Conservation (phyloP, 2,329 filamentous ascomycete genomes). For the Periglandula ipomoeae region DNA sequence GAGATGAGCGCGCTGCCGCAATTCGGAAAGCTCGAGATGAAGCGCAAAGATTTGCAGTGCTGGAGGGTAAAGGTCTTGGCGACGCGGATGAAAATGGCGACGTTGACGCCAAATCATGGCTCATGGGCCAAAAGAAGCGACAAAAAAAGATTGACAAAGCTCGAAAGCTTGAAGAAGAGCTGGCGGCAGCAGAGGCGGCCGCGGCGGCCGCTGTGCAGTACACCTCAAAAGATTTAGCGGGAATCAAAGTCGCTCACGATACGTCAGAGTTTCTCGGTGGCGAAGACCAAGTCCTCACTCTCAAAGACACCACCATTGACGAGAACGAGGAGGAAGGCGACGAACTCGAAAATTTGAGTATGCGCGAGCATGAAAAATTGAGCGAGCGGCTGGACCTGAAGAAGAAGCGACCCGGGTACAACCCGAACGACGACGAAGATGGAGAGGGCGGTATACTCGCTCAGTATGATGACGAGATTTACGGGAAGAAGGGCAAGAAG, state of each 20-base stretch:
- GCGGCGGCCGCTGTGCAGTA: constrained; percentile 60
- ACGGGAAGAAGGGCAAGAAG: constrained; percentile 76
- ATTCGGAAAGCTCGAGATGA: constrained; percentile 82
- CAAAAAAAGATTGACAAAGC: constrained; percentile 83
- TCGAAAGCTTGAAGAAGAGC: constrained; percentile 62
- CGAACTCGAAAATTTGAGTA: constrained; percentile 70
- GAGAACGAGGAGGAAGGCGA: constrained; percentile 81
- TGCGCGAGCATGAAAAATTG: constrained; percentile 64
- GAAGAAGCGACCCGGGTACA: constrained; percentile 83
- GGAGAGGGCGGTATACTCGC: constrained; percentile 61
- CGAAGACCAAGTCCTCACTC: constrained; percentile 80
- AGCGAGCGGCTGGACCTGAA: constrained; percentile 74
- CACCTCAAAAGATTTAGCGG: constrained; percentile 76
- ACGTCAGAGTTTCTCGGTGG: constrained; percentile 70
- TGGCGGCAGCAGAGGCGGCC: constrained; percentile 63
- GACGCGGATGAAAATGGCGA: constrained; percentile 60
- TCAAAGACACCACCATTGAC: constrained; percentile 87
- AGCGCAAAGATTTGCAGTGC: constrained; percentile 62
- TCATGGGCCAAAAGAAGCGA: constrained; percentile 83
- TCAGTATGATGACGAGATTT: constrained; percentile 94
- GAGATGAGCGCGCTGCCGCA: constrained; percentile 71
- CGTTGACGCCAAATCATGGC: constrained; percentile 75
- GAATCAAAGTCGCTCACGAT: constrained; percentile 88
- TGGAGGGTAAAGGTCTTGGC: constrained; percentile 78
- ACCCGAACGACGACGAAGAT: constrained; percentile 66